These are phyloP conservation scores for Globisporangium abappressorium DNA, from an alignment of 352 stramenopile species.

Conservation along the genomic window DNA sequence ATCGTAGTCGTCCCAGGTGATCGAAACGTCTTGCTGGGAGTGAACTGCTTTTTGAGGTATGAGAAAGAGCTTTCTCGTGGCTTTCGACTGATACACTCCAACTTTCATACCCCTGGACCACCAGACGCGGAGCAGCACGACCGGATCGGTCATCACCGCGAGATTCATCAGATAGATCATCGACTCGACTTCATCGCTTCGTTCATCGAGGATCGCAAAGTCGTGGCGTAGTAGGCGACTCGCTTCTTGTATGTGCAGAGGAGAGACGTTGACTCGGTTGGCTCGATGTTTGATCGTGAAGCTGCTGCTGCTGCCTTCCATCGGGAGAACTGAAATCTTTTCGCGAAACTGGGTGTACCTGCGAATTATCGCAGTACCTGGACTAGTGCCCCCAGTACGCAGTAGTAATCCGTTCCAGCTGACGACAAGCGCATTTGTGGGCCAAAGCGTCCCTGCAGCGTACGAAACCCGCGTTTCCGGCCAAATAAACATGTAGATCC, in stretches of 20 bases:
- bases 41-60: not conserved
- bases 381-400: not conserved
- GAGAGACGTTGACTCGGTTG: not conserved
- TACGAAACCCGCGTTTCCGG: not conserved
- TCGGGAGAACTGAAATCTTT: not conserved
- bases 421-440: constrained; percentile 9
- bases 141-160: constrained; percentile 15
- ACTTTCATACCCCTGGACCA: constrained; percentile 1
- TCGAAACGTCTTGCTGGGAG: not conserved
- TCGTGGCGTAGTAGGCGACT: not conserved
- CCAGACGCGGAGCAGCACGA: constrained; percentile 3
- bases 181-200: constrained; percentile 14
- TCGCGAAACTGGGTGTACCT: not conserved
- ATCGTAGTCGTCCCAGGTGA: not conserved
- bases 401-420: constrained; percentile 4
- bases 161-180: constrained; percentile 20
- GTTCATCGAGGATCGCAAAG: constrained; percentile 1
- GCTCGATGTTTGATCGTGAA: not conserved
- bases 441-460: constrained; percentile 2
- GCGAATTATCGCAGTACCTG: not conserved
- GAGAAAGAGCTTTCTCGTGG: not conserved
- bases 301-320: not conserved
- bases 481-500: not conserved
- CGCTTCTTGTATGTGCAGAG: not conserved
- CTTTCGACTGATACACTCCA: constrained; percentile 3